Evolutionary conservation across 495 filamentous ascomycete genomes (phyloP).

Genomic region (Collariella sp.): DNA sequence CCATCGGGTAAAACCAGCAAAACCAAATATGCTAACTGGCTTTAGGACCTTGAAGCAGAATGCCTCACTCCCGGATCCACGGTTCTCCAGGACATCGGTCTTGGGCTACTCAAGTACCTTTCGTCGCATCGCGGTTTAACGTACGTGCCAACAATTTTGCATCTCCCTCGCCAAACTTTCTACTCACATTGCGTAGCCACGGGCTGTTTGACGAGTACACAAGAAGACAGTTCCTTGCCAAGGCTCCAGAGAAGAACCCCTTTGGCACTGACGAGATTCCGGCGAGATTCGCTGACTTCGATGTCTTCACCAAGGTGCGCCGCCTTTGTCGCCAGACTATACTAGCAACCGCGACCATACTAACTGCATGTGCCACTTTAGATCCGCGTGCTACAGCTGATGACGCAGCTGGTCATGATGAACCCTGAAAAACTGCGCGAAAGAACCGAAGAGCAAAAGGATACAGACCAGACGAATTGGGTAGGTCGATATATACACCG

Average conservation of each 20-base stretch:
- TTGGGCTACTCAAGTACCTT: constrained; percentile 82
- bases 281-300: constrained; percentile 66
- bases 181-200: constrained; percentile 42
- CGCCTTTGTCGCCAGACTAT: neutral
- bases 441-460: constrained; percentile 73
- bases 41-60: constrained; percentile 80
- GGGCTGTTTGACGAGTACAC: constrained; percentile 94
- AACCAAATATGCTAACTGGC: neutral
- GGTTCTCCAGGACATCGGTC: constrained; percentile 70
- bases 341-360: neutral
- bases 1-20: neutral
- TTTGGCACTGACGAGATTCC: constrained; percentile 74
- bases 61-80: constrained; percentile 71
- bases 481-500: constrained; percentile 40
- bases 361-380: constrained; percentile 14
- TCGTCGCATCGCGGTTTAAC: constrained; percentile 88
- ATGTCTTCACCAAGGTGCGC: constrained; percentile 67
- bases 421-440: constrained; percentile 80
- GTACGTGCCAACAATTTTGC: constrained; percentile 44
- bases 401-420: constrained; percentile 83
- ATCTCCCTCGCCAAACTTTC: constrained; percentile 1
- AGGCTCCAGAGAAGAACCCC: constrained; percentile 72
- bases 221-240: constrained; percentile 77
- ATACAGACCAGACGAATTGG: constrained; percentile 75
- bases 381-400: constrained; percentile 80